These are phyloP conservation scores for Venturia nashicola DNA, from an alignment of 2,329 filamentous ascomycete species.

Conservation along the genomic window DNA sequence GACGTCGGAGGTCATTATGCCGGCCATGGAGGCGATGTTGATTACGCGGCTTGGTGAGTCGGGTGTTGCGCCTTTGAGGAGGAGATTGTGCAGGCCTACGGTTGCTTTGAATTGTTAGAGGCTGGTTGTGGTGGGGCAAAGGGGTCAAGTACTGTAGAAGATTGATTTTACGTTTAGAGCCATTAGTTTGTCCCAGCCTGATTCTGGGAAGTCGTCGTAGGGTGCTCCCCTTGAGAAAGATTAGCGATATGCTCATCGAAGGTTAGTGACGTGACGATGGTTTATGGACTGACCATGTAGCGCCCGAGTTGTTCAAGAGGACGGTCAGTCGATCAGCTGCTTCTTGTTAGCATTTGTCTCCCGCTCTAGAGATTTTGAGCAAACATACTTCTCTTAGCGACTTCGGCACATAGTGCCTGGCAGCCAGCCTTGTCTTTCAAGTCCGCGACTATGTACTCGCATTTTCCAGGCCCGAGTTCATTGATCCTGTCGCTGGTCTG, in stretches of 20 bases:
- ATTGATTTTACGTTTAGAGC: slow-evolving; percentile 42
- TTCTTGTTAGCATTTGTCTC: slow-evolving; percentile 21
- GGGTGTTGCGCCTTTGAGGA: slow-evolving; percentile 33
- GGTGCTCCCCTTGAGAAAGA: slow-evolving; percentile 30
- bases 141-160: slow-evolving; percentile 27
- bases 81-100: slow-evolving; percentile 32
- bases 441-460: slow-evolving; percentile 38
- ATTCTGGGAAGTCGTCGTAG: slow-evolving; percentile 45
- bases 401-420: slow-evolving; percentile 31
- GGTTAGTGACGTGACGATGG: too few species aligned
- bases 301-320: slow-evolving; percentile 41
- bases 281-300: slow-evolving; percentile 27
- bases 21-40: slow-evolving; percentile 40
- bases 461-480: slow-evolving; percentile 38
- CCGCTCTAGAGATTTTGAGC: neutral
- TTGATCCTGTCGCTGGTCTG: slow-evolving; percentile 35
- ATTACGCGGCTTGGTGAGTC: slow-evolving; percentile 36
- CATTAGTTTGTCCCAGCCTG: slow-evolving; percentile 45
- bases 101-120: slow-evolving; percentile 12
- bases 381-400: neutral
- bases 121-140: neutral
- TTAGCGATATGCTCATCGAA: too few species aligned
- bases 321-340: slow-evolving; percentile 31
- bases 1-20: slow-evolving; percentile 31
- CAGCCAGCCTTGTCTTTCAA: slow-evolving; percentile 40